A percentile compares a stretch with the other conserved stretches of the same genome.
These are phyloP conservation scores for Fusarium dimerum DNA, from an alignment of 2,329 filamentous ascomycete genomes.

Conservation along the genomic window DNA sequence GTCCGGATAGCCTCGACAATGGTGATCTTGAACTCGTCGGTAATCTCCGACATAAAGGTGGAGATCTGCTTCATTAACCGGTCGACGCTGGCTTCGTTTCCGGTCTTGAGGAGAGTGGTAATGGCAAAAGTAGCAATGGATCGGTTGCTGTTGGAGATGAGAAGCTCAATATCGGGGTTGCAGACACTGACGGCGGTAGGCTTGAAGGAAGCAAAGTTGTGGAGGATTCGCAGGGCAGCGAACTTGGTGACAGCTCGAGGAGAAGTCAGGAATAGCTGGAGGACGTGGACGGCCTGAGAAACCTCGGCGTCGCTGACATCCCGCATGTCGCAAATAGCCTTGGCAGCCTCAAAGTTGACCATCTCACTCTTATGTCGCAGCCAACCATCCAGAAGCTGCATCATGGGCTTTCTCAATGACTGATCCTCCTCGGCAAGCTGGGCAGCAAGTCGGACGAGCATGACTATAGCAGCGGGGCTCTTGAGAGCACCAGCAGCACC, in stretches of 20 bases:
- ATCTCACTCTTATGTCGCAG: constrained; percentile 98
- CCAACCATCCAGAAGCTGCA: constrained; percentile 94
- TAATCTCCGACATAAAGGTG: constrained; percentile 98
- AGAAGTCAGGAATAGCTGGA: constrained; percentile 95
- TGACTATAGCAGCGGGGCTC: constrained; percentile 87
- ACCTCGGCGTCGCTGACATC: constrained; percentile 93
- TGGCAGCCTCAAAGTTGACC: constrained; percentile 99
- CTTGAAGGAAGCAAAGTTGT: constrained; percentile 96
- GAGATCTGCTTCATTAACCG: constrained; percentile 98
- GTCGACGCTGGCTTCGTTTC: constrained; percentile 96
- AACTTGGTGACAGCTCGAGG: constrained; percentile 97
- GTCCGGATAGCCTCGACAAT: constrained; percentile 98
- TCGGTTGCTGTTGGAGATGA: constrained; percentile 96
- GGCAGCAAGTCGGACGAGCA: constrained; percentile 89
- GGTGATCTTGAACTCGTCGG: constrained; percentile 99
- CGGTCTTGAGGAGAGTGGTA: constrained; percentile 95
- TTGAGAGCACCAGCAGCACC: constrained; percentile 88
- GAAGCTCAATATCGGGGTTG: constrained; percentile 95
- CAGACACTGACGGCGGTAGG: constrained; percentile 87
- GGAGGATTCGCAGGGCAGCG: constrained; percentile 91
- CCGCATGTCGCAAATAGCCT: constrained; percentile 93
- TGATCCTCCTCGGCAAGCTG: constrained; percentile 93
- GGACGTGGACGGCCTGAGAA: constrained; percentile 86
- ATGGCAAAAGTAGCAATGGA: constrained; percentile 98
- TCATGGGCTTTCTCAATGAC: constrained; percentile 90